Evolutionary conservation across 1,284 basidiomycete genomes (phyloP).

Genomic region (Malassezia caprae): DNA sequence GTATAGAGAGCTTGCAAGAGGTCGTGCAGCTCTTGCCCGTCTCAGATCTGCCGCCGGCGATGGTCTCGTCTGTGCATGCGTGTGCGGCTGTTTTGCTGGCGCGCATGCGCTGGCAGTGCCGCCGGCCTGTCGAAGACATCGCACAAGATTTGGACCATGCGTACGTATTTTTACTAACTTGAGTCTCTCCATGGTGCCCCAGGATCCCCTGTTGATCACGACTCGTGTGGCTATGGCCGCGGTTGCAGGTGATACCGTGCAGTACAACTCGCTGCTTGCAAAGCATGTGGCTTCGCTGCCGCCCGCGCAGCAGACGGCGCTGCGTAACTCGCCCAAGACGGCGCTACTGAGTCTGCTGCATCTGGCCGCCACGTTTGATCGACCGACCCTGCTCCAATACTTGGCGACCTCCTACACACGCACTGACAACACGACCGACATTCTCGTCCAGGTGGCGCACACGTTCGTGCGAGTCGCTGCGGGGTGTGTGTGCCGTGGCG

Average conservation of each 20-base stretch:
- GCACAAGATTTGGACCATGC: conserved; percentile 60
- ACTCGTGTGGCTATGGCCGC: conserved; percentile 12
- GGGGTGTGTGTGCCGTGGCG: background rate
- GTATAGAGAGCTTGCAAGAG: conserved; percentile 8
- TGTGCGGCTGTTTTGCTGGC: conserved; percentile 66
- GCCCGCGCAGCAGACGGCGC: background rate
- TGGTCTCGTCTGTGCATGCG: conserved; percentile 56
- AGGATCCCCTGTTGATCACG: conserved; percentile 8
- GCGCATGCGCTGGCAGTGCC: conserved; percentile 64
- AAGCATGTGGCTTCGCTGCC: conserved; percentile 5
- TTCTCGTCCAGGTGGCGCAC: conserved; percentile 5
- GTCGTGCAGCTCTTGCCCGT: conserved; percentile 7
- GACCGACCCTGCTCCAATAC: conserved; percentile 7
- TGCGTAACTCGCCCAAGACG: conserved; percentile 9
- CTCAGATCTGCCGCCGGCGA: background rate
- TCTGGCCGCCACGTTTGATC: conserved; percentile 5
- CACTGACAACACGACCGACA: background rate
- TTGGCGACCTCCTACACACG: conserved; percentile 1
- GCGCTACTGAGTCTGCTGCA: conserved; percentile 12
- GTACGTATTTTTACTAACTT: background rate
- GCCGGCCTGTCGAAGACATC: conserved; percentile 67
- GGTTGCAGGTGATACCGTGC: background rate
- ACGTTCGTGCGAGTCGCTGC: conserved; percentile 9
- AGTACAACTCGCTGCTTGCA: conserved; percentile 10
- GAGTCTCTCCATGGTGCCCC: conserved; percentile 9